A percentile compares a stretch with the other conserved stretches of the same genome.
These are phyloP conservation scores for Oleoguttula mirabilis DNA, from an alignment of 495 filamentous ascomycete genomes.

Conservation along the genomic window DNA sequence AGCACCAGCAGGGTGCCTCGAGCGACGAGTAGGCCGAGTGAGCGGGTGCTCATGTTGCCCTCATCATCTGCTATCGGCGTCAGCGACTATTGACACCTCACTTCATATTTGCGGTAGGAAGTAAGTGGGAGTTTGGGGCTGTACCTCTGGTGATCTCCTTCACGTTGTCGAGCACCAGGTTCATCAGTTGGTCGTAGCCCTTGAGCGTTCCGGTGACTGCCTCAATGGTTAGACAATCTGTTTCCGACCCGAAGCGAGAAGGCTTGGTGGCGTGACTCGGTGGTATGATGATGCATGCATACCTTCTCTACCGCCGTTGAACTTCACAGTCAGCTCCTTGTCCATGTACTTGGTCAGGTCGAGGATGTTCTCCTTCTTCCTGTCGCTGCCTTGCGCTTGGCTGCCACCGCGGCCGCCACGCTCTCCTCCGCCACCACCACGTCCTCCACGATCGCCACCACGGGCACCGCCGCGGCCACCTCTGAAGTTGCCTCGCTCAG, in stretches of 20 bases:
- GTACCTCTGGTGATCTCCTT: constrained; percentile 80
- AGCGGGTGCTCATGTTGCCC: constrained; percentile 70
- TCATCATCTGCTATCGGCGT: constrained; percentile 74
- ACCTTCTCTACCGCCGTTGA: constrained; percentile 93
- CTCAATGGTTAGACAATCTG: too few species aligned
- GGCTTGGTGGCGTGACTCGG: too few species aligned
- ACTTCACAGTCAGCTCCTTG: constrained; percentile 87
- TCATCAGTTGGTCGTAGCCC: constrained; percentile 95
- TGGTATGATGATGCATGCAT: too few species aligned
- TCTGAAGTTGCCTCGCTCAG: constrained; percentile 48
- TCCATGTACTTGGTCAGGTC: constrained; percentile 94
- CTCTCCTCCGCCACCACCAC: constrained; percentile 29
- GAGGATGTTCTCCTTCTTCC: constrained; percentile 97
- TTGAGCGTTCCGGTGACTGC: constrained; percentile 80
- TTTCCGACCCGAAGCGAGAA: too few species aligned
- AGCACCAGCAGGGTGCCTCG: constrained; percentile 84
- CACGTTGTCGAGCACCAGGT: constrained; percentile 88
- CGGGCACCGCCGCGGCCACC: constrained; percentile 36
- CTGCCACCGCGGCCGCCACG: constrained; percentile 34
- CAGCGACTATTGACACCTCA: constrained; percentile 1
- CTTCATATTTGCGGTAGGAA: background rate
- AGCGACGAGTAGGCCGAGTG: constrained; percentile 82
- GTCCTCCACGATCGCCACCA: constrained; percentile 33
- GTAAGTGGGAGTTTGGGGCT: constrained; percentile 17
- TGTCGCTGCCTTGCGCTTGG: constrained; percentile 48